Percentiles rank a stretch among this genome's conserved stretches.
These are phyloP conservation scores for Talaromyces thailandensis DNA, from an alignment of 495 filamentous ascomycete species.

Conservation along the genomic window DNA sequence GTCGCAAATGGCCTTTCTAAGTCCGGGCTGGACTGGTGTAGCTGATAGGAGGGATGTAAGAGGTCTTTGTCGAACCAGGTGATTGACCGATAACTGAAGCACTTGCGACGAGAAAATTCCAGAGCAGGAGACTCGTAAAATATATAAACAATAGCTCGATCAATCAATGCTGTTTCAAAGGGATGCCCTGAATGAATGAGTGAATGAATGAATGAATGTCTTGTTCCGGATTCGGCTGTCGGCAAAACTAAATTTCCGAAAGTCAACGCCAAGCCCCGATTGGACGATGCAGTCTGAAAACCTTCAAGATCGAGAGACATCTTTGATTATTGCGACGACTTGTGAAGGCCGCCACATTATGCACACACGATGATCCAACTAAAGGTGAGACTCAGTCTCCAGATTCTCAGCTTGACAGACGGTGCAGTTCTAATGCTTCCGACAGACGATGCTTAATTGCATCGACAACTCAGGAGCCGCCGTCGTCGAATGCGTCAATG, in stretches of 20 bases:
- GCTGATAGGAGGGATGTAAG: not conserved
- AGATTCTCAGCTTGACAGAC: not conserved
- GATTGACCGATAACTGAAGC: not conserved
- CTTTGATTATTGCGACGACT: not conserved
- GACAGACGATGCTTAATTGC: constrained; percentile 95
- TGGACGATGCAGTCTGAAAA: not conserved
- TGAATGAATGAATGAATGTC: not conserved
- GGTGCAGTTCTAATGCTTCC: not conserved
- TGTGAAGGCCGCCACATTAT: constrained; percentile 11
- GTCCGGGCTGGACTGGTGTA: not conserved
- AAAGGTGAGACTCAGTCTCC: constrained; percentile 52
- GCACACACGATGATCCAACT: constrained; percentile 86
- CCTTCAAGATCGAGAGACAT: not conserved
- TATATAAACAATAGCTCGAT: not conserved
- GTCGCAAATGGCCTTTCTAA: not conserved
- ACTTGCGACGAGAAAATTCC: not conserved
- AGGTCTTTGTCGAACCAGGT: not conserved
- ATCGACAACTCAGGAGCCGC: constrained; percentile 99
- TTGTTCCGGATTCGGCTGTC: constrained; percentile 16
- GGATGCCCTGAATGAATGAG: not conserved
- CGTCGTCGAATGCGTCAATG: constrained; percentile 90
- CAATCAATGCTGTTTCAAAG: not conserved
- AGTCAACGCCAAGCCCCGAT: not conserved
- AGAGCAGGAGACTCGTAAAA: not conserved
- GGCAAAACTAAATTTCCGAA: constrained; percentile 17